These are phyloP conservation scores for Mycena pura DNA, from an alignment of 768 basidiomycete genomes.

Conservation along the genomic window DNA sequence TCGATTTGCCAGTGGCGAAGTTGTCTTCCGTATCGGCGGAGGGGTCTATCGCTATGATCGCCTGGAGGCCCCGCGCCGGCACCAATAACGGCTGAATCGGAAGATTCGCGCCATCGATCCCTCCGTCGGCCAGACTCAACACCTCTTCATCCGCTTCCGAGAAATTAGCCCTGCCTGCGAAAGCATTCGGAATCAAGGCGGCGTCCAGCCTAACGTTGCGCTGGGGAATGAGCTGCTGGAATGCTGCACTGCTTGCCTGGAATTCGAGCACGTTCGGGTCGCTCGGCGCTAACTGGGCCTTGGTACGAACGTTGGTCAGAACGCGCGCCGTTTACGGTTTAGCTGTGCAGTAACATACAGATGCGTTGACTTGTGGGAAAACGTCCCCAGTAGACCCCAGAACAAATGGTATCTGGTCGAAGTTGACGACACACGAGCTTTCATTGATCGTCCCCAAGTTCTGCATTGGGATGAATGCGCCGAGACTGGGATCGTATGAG, in stretches of 20 bases:
- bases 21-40: conserved; percentile 32
- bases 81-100: conserved; percentile 58
- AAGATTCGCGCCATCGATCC: conserved; percentile 49
- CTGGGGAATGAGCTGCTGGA: conserved; percentile 34
- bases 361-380: conserved; percentile 39
- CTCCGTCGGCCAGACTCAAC: conserved; percentile 48
- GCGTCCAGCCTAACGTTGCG: conserved; percentile 33
- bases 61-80: conserved; percentile 51
- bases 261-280: conserved; percentile 9
- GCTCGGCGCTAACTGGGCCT: not conserved
- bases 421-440: conserved; percentile 40
- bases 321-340: too few relatives aligned
- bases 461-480: conserved; percentile 52
- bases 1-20: conserved; percentile 16
- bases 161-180: conserved; percentile 43
- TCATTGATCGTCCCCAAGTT: conserved; percentile 49
- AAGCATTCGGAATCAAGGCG: conserved; percentile 44
- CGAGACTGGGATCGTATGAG: conserved; percentile 48
- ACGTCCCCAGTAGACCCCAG: conserved; percentile 48
- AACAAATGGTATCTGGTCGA: conserved; percentile 43
- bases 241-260: conserved; percentile 10
- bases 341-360: conserved; percentile 26
- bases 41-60: conserved; percentile 58
- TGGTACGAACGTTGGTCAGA: not conserved
- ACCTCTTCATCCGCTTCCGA: conserved; percentile 35